Evolutionary conservation across 257 asterid genomes (phyloP).

Genomic region (Solanum tacnaense): DNA sequence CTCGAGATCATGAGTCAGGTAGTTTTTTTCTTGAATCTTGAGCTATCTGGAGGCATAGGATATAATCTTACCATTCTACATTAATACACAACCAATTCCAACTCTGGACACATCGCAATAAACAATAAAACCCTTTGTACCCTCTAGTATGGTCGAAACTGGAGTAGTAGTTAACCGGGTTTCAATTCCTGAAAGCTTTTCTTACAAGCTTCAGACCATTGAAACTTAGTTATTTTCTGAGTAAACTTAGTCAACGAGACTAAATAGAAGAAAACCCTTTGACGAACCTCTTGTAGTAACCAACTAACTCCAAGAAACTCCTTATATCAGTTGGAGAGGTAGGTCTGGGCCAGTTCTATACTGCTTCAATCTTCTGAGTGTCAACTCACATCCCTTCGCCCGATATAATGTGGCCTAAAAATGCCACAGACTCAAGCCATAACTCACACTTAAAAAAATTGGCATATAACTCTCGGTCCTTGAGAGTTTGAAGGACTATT

Average conservation of each 20-base stretch:
- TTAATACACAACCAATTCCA: background rate
- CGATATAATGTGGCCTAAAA: background rate
- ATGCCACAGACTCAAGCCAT: accelerated
- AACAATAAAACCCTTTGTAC: too few relatives aligned
- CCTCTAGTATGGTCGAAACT: background rate
- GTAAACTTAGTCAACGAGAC: background rate
- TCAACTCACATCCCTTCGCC: background rate
- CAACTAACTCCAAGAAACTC: background rate
- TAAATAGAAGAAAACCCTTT: background rate
- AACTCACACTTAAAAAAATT: background rate
- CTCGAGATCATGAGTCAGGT: background rate
- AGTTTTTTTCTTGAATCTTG: background rate
- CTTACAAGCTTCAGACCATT: too few relatives aligned
- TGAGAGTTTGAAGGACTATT: background rate
- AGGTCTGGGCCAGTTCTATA: background rate
- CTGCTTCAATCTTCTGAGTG: background rate
- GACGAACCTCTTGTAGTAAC: background rate
- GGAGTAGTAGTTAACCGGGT: background rate
- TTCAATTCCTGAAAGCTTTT: background rate
- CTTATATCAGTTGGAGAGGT: too few relatives aligned
- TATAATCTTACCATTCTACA: background rate
- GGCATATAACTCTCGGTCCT: background rate
- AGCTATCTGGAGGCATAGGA: too few relatives aligned
- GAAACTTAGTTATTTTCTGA: too few relatives aligned
- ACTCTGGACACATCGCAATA: background rate